Conservation (phyloP, 148 eudicot species). For the Rhododendron molle region DNA sequence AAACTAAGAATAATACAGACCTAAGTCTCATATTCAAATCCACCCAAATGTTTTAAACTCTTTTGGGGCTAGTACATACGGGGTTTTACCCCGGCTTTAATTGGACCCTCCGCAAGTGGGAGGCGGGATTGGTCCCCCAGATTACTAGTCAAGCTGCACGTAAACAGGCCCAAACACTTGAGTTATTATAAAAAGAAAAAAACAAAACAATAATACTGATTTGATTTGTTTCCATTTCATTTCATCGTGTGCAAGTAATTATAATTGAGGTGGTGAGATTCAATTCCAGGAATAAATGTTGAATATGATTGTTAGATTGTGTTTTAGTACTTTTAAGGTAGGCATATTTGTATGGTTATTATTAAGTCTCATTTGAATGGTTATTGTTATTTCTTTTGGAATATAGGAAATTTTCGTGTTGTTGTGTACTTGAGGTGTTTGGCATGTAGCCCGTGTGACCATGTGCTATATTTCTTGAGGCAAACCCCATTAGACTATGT, state of each 20-base stretch:
- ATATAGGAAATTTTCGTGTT: background rate
- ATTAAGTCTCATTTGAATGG: background rate
- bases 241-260: background rate
- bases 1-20: background rate
- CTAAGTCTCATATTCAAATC: background rate
- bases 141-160: background rate
- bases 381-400: background rate
- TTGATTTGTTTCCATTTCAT: background rate
- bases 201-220: background rate
- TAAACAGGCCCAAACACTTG: background rate
- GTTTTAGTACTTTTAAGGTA: background rate
- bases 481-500: background rate
- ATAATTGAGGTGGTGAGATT: background rate
- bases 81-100: background rate
- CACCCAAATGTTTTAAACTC: background rate
- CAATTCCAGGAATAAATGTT: background rate
- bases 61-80: no score
- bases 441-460: background rate
- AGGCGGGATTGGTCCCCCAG: background rate
- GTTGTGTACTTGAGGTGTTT: background rate
- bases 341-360: background rate
- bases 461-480: background rate
- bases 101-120: background rate
- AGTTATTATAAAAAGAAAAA: no score
- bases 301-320: background rate